phyloP scores from a whole-genome alignment of 129 eudicot genomes.

The Ambrosia artemisiifolia region DNA sequence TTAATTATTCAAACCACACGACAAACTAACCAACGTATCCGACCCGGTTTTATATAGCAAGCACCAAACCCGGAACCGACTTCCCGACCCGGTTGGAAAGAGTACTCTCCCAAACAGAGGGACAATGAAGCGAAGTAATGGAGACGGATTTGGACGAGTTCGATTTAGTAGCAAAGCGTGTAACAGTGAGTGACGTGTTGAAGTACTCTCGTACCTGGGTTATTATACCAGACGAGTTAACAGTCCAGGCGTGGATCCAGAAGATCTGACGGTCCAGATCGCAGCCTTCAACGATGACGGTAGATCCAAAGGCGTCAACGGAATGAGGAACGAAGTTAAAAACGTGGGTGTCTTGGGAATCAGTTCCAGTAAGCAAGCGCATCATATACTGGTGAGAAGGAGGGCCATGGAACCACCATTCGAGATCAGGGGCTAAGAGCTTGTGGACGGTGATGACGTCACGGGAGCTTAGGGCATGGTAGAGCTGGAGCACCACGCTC shows the following conservation, averaged over 20 bases:
- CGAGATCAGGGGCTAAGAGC: slow-evolving; percentile 87
- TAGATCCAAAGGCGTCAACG: slow-evolving; percentile 65
- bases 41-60: slow-evolving; percentile 45
- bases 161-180: slow-evolving; percentile 38
- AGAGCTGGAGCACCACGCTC: slow-evolving; percentile 91
- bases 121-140: slow-evolving; percentile 61
- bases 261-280: slow-evolving; percentile 55
- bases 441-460: slow-evolving; percentile 67
- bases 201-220: slow-evolving; percentile 92
- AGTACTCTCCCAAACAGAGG: slow-evolving; percentile 78
- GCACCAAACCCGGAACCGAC: slow-evolving; percentile 88
- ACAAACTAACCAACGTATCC: background rate
- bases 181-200: slow-evolving; percentile 81
- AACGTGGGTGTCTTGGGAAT: slow-evolving; percentile 14
- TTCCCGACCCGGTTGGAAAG: slow-evolving; percentile 74
- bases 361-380: slow-evolving; percentile 87
- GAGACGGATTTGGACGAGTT: slow-evolving; percentile 21
- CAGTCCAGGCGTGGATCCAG: slow-evolving; percentile 99
- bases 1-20: slow-evolving; percentile 16
- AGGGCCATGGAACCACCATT: slow-evolving; percentile 99
- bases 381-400: slow-evolving; percentile 94
- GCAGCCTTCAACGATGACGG: slow-evolving; percentile 85
- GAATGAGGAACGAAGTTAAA: slow-evolving; percentile 64
- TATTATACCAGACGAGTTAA: slow-evolving; percentile 66
- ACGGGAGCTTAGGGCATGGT: slow-evolving; percentile 84